Base-by-base conservation (phyloP, 192 early-diverging fungal species). In the Entrophospora sp. region DNA sequence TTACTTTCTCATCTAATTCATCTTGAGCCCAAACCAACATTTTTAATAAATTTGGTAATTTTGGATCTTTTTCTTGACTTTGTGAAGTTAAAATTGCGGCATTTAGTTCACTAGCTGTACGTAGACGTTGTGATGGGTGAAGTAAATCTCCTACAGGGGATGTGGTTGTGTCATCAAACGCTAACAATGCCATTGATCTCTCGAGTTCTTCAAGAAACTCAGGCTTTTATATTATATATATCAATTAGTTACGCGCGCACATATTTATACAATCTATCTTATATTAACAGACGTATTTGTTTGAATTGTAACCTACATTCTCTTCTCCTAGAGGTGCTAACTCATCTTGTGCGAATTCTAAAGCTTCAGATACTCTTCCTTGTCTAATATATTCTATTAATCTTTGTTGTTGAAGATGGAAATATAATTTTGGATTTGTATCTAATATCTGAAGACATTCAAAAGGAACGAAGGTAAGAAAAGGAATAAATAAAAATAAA, bases 281-380 rank as follows among this genome's bases (percentile, higher is more conserved):
- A n/a, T n/a, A n/a, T n/a, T n/a, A n/a, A n/a, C n/a, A n/a, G n/a
- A n/a, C n/a, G n/a, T n/a, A n/a, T n/a, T n/a, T n/a, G n/a, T 32
- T 35, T 22, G 22, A 57, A 35, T 30, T 22, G 14, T 25, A 24
- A 30, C 30, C 49, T 74, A 90, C 89, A 73, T 94, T 91, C 69
- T 97, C 93, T 75, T 98, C 95, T 4, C 96, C 97, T 28, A 91
- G 84, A n/a, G 95, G 92, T 13, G 96, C 95, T 73, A 99, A 77
- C 72, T 98, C 96, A 38, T 97, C 96, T 68, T 92, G 91, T 5
- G 97, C 97, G 83, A 98, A 99, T 68, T 89, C 87, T 18, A 99
- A 76, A 0, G 95, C 97, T 49, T 91, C 92, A 34, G 73, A 74
- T 20, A 92, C 80, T 44, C 83, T 71, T 5, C 94, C 94, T 45